Evolutionary conservation across 176 grass and related monocot genomes (phyloP).

Genomic region (Thalia dealbata): DNA sequence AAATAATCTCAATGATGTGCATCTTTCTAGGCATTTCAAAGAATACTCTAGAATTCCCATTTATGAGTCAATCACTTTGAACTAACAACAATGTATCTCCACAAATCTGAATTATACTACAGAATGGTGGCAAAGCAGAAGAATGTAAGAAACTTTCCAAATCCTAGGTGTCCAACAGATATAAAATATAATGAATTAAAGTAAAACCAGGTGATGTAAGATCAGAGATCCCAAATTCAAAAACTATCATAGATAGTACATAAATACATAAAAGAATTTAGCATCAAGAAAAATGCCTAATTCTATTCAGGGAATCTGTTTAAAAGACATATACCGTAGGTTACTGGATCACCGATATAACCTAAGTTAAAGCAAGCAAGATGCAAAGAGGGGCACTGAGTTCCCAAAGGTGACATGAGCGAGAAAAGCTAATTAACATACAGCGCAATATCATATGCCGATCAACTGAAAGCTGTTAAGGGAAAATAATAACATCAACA

Average conservation of each 20-base stretch:
- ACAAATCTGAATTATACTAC: not conserved
- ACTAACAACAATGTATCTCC: not conserved
- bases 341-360: not conserved
- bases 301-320: not conserved
- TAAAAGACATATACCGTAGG: not conserved
- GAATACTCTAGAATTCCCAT: not conserved
- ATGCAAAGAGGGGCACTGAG: not conserved
- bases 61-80: not conserved
- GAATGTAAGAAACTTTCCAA: not conserved
- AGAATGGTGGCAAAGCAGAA: not conserved
- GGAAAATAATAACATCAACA: too few species aligned
- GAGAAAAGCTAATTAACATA: not conserved
- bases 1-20: constrained; percentile 9
- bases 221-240: not conserved
- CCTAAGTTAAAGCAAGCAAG: not conserved
- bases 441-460: not conserved
- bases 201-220: not conserved
- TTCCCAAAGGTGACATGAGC: not conserved
- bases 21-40: constrained; percentile 22
- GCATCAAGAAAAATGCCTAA: not conserved
- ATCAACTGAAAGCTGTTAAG: too few species aligned
- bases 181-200: not conserved
- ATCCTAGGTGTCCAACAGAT: not conserved
- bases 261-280: not conserved
- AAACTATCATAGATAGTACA: too few species aligned